Conservation (phyloP, 1,284 basidiomycete species). For the Cutaneotrichosporon sp. region DNA sequence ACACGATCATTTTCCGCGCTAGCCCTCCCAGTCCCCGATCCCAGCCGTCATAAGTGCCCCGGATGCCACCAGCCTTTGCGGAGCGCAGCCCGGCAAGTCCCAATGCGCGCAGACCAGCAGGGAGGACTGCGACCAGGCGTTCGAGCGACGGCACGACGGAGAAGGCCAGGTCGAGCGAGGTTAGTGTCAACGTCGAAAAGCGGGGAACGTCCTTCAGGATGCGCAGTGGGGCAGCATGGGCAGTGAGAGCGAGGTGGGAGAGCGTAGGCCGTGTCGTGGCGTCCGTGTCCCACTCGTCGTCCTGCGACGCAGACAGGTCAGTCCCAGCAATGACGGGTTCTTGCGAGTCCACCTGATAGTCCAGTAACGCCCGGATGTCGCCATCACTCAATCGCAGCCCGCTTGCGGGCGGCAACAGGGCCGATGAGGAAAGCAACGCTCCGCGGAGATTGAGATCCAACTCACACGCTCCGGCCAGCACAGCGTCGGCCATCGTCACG, state of each 20-base stretch:
- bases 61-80: not conserved
- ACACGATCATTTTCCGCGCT: conserved; percentile 30
- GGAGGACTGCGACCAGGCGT: conserved; percentile 23
- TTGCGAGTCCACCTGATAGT: not conserved
- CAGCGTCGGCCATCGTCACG: conserved; percentile 21
- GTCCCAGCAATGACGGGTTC: no score
- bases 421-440: conserved; percentile 19
- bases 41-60: conserved; percentile 16
- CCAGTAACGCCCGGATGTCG: conserved; percentile 21
- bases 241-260: conserved; percentile 26
- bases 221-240: conserved; percentile 24
- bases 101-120: conserved; percentile 24
- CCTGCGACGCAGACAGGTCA: no score
- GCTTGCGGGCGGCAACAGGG: conserved; percentile 15
- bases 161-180: conserved; percentile 35
- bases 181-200: conserved; percentile 18
- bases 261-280: conserved; percentile 8
- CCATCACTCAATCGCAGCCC: conserved; percentile 18
- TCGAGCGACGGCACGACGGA: conserved; percentile 27
- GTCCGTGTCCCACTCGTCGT: conserved; percentile 23
- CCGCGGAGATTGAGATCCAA: conserved; percentile 30
- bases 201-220: conserved; percentile 24
- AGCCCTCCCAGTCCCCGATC: conserved; percentile 18
- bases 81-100: conserved; percentile 24
- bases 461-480: conserved; percentile 28